A percentile compares a stretch with the other conserved stretches of the same genome.
Evolutionary conservation across 192 early-diverging fungal genomes (phyloP).

Genomic region (Linderina pennispora): DNA sequence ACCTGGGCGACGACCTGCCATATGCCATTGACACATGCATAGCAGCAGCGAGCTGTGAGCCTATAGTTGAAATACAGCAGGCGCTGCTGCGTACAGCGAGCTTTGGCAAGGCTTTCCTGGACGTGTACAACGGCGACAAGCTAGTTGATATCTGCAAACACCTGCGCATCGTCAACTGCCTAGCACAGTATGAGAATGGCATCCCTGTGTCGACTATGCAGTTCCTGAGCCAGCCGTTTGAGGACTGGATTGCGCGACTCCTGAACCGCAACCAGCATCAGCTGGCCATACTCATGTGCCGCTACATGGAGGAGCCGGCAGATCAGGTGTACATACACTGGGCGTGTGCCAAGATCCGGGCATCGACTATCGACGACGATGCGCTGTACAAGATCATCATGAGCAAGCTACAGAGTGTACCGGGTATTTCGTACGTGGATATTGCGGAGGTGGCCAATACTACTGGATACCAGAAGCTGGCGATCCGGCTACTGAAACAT

Average conservation of each 20-base stretch:
- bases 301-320: constrained; percentile 70
- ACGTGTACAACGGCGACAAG: constrained; percentile 75
- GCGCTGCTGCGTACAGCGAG: constrained; percentile 77
- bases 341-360: constrained; percentile 93
- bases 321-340: constrained; percentile 89
- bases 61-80: constrained; percentile 70
- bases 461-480: constrained; percentile 76
- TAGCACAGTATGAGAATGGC: constrained; percentile 77
- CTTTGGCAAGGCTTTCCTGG: constrained; percentile 89
- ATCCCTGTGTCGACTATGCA: constrained; percentile 86
- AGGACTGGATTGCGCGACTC: constrained; percentile 76
- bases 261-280: constrained; percentile 76
- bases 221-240: constrained; percentile 65
- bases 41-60: constrained; percentile 88
- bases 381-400: constrained; percentile 72
- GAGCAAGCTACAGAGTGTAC: constrained; percentile 65
- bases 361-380: constrained; percentile 77
- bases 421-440: constrained; percentile 81
- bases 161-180: constrained; percentile 84
- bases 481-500: constrained; percentile 77
- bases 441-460: constrained; percentile 88
- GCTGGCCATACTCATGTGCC: constrained; percentile 81
- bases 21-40: constrained; percentile 89
- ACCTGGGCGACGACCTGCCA: constrained; percentile 70
- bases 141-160: constrained; percentile 85